These are phyloP conservation scores for Plasmodium blacklocki DNA, from an alignment of 169 alveolate species.

Conservation along the genomic window DNA sequence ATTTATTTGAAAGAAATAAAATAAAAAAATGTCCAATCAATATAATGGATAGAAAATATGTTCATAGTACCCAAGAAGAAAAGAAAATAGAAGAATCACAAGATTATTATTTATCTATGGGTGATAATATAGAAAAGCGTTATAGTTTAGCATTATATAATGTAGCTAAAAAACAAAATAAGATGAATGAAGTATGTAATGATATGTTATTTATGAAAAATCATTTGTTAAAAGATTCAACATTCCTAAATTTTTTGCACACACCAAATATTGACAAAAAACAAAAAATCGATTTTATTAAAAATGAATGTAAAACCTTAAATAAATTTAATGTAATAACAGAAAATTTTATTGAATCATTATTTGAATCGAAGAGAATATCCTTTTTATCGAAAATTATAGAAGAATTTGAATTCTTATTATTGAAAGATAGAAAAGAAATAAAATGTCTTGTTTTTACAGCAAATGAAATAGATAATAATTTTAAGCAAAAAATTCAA, in stretches of 20 bases:
- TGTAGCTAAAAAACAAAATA: slow-evolving; percentile 51
- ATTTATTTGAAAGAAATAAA: too few relatives aligned
- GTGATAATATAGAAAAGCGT: slow-evolving; percentile 73
- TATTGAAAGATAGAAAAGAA: slow-evolving; percentile 67
- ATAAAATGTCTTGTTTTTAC: slow-evolving; percentile 69
- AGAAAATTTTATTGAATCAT: slow-evolving; percentile 46
- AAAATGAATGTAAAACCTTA: slow-evolving; percentile 60
- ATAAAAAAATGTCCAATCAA: background rate
- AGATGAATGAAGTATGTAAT: slow-evolving; percentile 60
- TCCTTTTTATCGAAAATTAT: slow-evolving; percentile 44
- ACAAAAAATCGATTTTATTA: slow-evolving; percentile 54
- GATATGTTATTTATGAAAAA: slow-evolving; percentile 66
- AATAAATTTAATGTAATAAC: slow-evolving; percentile 46
- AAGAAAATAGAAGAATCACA: slow-evolving; percentile 29
- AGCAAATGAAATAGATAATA: slow-evolving; percentile 53
- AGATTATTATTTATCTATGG: slow-evolving; percentile 66
- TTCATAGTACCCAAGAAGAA: slow-evolving; percentile 6
- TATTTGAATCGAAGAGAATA: slow-evolving; percentile 71
- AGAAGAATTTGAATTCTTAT: slow-evolving; percentile 63
- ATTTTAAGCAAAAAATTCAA: slow-evolving; percentile 36
- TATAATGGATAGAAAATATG: background rate
- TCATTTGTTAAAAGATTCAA: slow-evolving; percentile 32
- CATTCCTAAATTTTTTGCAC: slow-evolving; percentile 41
- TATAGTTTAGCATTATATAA: slow-evolving; percentile 74
- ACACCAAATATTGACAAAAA: slow-evolving; percentile 62